Evolutionary conservation across 1,284 basidiomycete species (phyloP).

Genomic region (Cerioporus squamosus): DNA sequence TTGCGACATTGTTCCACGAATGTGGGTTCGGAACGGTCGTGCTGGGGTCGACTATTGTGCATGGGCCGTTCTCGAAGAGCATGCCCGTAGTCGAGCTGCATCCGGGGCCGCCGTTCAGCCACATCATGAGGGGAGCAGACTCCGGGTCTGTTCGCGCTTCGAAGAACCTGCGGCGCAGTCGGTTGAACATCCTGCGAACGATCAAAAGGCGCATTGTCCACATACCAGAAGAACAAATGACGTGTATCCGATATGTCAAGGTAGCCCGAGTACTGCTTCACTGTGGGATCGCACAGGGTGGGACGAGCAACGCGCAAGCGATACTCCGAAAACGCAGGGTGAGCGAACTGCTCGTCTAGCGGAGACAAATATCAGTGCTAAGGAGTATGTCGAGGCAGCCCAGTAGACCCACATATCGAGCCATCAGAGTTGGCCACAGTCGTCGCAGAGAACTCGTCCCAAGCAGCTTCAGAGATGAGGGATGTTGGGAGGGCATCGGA

Average conservation of each 20-base stretch:
- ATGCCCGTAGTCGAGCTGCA: conserved; percentile 78
- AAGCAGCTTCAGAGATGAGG: too few relatives aligned
- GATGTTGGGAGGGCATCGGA: too few relatives aligned
- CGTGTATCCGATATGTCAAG: conserved; percentile 86
- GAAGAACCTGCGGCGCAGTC: conserved; percentile 66
- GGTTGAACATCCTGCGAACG: neutral
- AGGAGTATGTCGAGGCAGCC: neutral
- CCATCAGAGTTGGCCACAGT: neutral
- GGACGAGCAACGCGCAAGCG: conserved; percentile 75
- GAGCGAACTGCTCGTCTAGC: conserved; percentile 75
- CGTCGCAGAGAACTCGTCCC: neutral
- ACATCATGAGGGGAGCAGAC: conserved; percentile 82
- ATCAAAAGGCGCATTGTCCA: conserved; percentile 3
- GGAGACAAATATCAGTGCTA: neutral
- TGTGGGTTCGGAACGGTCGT: conserved; percentile 67
- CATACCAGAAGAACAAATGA: conserved; percentile 86
- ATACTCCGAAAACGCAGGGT: conserved; percentile 73
- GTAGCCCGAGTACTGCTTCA: conserved; percentile 90
- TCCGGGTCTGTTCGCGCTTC: conserved; percentile 77
- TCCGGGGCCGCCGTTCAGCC: conserved; percentile 89
- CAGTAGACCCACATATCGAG: neutral
- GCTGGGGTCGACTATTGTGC: conserved; percentile 69
- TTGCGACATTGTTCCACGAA: conserved; percentile 42
- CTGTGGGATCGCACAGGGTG: conserved; percentile 79
- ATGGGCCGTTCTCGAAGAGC: conserved; percentile 90